Evolutionary conservation across 2,329 filamentous ascomycete genomes (phyloP).

Genomic region (Xylaria sp.): DNA sequence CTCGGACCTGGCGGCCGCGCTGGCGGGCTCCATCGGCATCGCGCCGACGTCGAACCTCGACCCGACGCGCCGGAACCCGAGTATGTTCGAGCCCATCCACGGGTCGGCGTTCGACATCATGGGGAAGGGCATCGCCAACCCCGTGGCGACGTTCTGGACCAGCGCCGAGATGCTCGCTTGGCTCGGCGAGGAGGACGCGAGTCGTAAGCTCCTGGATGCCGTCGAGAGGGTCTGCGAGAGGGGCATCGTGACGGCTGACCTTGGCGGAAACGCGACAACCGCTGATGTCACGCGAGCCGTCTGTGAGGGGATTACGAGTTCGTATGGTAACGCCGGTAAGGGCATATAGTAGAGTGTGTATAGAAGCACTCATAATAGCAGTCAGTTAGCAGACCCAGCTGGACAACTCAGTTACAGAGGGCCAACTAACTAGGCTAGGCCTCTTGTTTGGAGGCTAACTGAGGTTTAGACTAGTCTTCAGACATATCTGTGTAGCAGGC

Average conservation of each 20-base stretch:
- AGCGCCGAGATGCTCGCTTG: constrained; percentile 60
- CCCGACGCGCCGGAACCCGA: constrained; percentile 55
- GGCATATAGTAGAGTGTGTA: background rate
- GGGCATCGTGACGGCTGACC: constrained; percentile 55
- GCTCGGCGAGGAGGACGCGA: constrained; percentile 57
- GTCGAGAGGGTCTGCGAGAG: constrained; percentile 57
- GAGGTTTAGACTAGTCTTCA: no score
- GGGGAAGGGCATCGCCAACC: constrained; percentile 59
- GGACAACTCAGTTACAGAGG: no score
- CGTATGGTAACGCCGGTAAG: background rate
- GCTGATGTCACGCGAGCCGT: constrained; percentile 42
- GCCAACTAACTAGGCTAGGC: background rate
- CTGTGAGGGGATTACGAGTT: constrained; percentile 21
- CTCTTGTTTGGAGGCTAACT: no score
- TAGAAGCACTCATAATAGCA: background rate
- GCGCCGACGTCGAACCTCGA: constrained; percentile 72
- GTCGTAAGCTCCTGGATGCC: constrained; percentile 50
- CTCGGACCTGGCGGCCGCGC: constrained; percentile 67
- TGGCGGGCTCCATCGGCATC: constrained; percentile 73
- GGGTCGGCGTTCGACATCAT: constrained; percentile 62
- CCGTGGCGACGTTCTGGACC: constrained; percentile 62
- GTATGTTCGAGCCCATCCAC: constrained; percentile 65
- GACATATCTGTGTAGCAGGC: no score
- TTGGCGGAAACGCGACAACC: constrained; percentile 50
- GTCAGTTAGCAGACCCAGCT: background rate